A percentile compares a stretch with the other conserved stretches of the same genome.
These are phyloP conservation scores for Fusarium sambucinum DNA, from an alignment of 2,329 filamentous ascomycete species.

Conservation along the genomic window DNA sequence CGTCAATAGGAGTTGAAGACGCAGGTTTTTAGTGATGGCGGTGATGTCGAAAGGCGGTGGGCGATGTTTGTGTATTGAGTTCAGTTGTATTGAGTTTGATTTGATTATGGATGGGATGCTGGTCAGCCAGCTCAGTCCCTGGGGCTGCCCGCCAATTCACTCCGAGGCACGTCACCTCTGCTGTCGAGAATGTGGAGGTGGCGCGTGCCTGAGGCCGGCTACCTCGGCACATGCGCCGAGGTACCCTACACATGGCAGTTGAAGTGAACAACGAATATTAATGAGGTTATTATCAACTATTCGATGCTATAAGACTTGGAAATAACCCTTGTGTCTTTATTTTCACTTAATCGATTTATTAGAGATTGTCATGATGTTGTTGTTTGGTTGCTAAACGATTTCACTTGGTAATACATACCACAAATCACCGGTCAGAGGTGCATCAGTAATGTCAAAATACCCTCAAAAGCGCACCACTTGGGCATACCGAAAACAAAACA, in stretches of 20 bases:
- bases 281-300: not conserved
- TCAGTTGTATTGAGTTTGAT: conserved; percentile 10
- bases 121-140: conserved; percentile 21
- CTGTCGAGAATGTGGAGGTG: conserved; percentile 38
- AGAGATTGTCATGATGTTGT: not conserved
- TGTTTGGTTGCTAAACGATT: not conserved
- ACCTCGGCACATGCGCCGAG: conserved; percentile 30
- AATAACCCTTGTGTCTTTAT: rapidly evolving
- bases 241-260: conserved; percentile 31
- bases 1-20: conserved; percentile 1
- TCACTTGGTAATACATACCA: not conserved
- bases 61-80: conserved; percentile 27
- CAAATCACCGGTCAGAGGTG: not conserved
- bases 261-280: not conserved
- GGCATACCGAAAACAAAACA: not conserved
- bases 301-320: rapidly evolving
- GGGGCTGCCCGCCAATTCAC: conserved; percentile 22
- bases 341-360: no score
- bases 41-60: conserved; percentile 30
- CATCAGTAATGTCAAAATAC: not conserved
- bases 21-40: conserved; percentile 8
- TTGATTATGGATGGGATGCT: conserved; percentile 9
- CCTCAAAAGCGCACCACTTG: not conserved
- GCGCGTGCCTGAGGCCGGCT: conserved; percentile 43
- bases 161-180: conserved; percentile 46